Evolutionary conservation across 2,329 filamentous ascomycete genomes (phyloP).

Genomic region (Diaporthe sp.): DNA sequence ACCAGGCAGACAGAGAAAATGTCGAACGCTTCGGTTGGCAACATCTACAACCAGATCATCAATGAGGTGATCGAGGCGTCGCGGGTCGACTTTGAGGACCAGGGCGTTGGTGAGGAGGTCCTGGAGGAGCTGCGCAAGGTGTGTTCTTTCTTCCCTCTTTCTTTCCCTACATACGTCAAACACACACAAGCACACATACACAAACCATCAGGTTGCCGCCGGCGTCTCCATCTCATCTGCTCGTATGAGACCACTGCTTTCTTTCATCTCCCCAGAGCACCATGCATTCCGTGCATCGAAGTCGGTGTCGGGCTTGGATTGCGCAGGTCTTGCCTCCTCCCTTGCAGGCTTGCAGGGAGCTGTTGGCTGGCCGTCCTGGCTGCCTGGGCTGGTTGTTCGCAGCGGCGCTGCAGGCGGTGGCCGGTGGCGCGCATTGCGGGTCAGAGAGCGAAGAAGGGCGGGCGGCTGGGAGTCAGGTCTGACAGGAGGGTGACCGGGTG

Average conservation of each 20-base stretch:
- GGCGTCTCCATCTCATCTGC: background rate
- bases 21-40: constrained; percentile 75
- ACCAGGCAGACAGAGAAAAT: constrained; percentile 51
- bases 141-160: constrained; percentile 55
- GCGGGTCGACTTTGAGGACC: constrained; percentile 96
- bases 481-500: constrained; percentile 61
- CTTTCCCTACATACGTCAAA: background rate
- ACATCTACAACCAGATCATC: constrained; percentile 84
- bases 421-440: constrained; percentile 48
- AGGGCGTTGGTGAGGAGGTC: constrained; percentile 88
- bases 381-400: constrained; percentile 42
- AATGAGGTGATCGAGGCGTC: constrained; percentile 92
- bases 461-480: constrained; percentile 47
- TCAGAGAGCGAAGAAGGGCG: constrained; percentile 50
- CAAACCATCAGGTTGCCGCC: background rate
- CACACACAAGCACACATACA: background rate
- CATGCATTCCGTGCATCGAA: constrained; percentile 22
- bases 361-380: constrained; percentile 37
- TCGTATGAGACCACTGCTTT: background rate
- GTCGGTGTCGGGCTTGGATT: background rate
- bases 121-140: constrained; percentile 91
- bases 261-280: background rate
- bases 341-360: background rate
- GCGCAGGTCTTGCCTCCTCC: background rate
- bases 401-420: constrained; percentile 14